A percentile compares a stretch with the other conserved stretches of the same genome.
phyloP scores from a whole-genome alignment of 1,284 basidiomycete species.

The Microbotryum silenes-acaulis region DNA sequence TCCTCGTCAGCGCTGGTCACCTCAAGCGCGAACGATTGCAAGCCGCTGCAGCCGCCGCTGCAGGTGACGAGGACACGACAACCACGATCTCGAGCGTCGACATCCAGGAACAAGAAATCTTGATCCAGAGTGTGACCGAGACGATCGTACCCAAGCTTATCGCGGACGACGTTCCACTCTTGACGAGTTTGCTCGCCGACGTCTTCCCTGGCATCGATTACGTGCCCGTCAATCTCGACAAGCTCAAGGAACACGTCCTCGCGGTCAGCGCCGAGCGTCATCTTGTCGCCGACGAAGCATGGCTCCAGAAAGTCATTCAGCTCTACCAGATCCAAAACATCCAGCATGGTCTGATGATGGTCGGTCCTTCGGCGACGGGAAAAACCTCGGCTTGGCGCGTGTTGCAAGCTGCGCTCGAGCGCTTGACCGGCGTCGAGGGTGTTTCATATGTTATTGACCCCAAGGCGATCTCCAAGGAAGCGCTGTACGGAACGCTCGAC shows the following conservation, averaged over 20 bases:
- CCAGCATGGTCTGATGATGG: conserved; percentile 99
- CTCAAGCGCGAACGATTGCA: conserved; percentile 82
- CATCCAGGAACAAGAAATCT: conserved; percentile 83
- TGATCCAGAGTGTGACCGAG: conserved; percentile 98
- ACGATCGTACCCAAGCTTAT: conserved; percentile 98
- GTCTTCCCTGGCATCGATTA: conserved; percentile 97
- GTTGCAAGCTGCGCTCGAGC: conserved; percentile 79
- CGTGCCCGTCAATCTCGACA: conserved; percentile 76
- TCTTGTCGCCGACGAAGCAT: conserved; percentile 74
- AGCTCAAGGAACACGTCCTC: conserved; percentile 72
- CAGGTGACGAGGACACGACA: conserved; percentile 42
- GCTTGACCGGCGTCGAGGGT: conserved; percentile 85
- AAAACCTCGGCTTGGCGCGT: conserved; percentile 98
- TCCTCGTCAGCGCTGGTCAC: conserved; percentile 92
- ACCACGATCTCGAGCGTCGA: conserved; percentile 48
- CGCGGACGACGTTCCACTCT: conserved; percentile 88
- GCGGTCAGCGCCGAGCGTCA: conserved; percentile 81
- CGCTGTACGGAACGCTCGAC: conserved; percentile 93
- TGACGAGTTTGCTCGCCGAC: conserved; percentile 86
- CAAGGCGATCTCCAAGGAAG: conserved; percentile 98
- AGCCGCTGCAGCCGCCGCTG: conserved; percentile 40
- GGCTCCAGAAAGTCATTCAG: conserved; percentile 94
- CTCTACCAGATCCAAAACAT: conserved; percentile 99
- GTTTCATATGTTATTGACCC: conserved; percentile 96
- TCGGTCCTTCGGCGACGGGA: conserved; percentile 91